Percentiles rank a stretch among this genome's conserved stretches.
These are phyloP conservation scores for Cyclocybe aegerita DNA, from an alignment of 768 basidiomycete species.

Conservation along the genomic window DNA sequence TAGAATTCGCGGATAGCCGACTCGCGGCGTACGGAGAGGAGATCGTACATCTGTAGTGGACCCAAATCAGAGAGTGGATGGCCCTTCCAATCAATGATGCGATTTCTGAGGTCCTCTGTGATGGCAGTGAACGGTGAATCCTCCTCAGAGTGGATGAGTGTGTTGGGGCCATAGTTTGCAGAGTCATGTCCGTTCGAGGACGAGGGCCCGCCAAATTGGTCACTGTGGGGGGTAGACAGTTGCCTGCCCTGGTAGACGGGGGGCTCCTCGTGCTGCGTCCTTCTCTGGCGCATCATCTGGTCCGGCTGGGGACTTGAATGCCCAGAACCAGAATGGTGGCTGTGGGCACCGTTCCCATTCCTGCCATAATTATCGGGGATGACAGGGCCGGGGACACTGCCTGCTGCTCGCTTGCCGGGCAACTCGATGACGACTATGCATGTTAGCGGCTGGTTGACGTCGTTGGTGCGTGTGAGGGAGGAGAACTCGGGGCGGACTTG, in stretches of 20 bases:
- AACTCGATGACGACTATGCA: slow-evolving; percentile 94
- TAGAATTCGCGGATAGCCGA: slow-evolving; percentile 90
- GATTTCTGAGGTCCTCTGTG: slow-evolving; percentile 83
- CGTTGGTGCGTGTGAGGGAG: slow-evolving; percentile 67
- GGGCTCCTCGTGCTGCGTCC: slow-evolving; percentile 24
- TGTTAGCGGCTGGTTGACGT: slow-evolving; percentile 81
- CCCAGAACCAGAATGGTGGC: slow-evolving; percentile 32
- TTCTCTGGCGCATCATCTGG: slow-evolving; percentile 25
- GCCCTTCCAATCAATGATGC: slow-evolving; percentile 96
- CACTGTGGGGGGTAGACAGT: slow-evolving; percentile 24
- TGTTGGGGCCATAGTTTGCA: slow-evolving; percentile 25
- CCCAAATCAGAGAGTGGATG: slow-evolving; percentile 90
- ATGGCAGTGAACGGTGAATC: slow-evolving; percentile 81
- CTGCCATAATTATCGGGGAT: slow-evolving; percentile 46
- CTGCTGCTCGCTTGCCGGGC: slow-evolving; percentile 64
- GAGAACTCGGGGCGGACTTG: slow-evolving; percentile 92
- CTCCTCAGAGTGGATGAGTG: slow-evolving; percentile 50
- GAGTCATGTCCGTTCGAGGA: slow-evolving; percentile 33
- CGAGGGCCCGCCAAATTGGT: slow-evolving; percentile 24
- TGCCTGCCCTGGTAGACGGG: slow-evolving; percentile 27
- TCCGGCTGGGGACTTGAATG: slow-evolving; percentile 44
- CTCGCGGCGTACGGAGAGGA: slow-evolving; percentile 86
- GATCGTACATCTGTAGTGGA: slow-evolving; percentile 87
- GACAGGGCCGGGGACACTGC: slow-evolving; percentile 54
- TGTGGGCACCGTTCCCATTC: slow-evolving; percentile 20